Percentiles rank a stretch among this genome's conserved stretches.
Evolutionary conservation across 371 early-diverging fungal species (phyloP).

Genomic region (Mucor irregularis): DNA sequence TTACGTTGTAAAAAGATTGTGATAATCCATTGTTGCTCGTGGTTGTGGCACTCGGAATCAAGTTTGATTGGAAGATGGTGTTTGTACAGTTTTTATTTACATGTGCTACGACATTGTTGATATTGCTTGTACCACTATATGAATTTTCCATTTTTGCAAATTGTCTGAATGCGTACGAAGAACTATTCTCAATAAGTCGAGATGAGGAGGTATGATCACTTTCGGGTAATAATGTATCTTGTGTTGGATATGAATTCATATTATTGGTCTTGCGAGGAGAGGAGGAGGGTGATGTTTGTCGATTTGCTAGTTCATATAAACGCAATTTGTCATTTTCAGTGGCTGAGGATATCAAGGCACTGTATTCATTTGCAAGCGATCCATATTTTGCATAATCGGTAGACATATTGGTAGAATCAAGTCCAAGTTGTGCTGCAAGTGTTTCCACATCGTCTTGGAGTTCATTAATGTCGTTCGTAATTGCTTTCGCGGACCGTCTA

Average conservation of each 20-base stretch:
- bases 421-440: slow-evolving; percentile 30
- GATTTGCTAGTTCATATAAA: background rate
- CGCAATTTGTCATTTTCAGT: background rate
- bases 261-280: too few species aligned
- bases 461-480: slow-evolving; percentile 30
- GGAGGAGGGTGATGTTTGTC: background rate
- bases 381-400: slow-evolving; percentile 2
- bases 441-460: slow-evolving; percentile 34
- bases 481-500: slow-evolving; percentile 30
- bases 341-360: slow-evolving; percentile 8
- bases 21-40: too few species aligned
- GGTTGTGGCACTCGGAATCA: background rate
- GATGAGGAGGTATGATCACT: too few species aligned
- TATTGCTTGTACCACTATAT: too few species aligned
- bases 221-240: too few species aligned
- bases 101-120: too few species aligned
- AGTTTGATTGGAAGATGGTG: background rate
- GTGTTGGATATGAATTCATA: too few species aligned
- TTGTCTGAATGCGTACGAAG: too few species aligned
- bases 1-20: too few species aligned
- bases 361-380: slow-evolving; percentile 4
- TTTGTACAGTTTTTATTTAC: background rate
- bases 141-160: too few species aligned
- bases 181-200: too few species aligned
- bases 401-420: slow-evolving; percentile 14